phyloP scores from a whole-genome alignment of 176 grass and related monocot genomes.

The maize (Zea mays) region Zm-B73-REFERENCE-NAM-5.0 NC_050105.1:78511501-78512000 shows the following conservation, averaged over 20 bases:
- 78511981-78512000: constrained; percentile 75
- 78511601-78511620: constrained; percentile 64
- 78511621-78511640: constrained; percentile 86
- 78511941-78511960: constrained; percentile 69
- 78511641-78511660: constrained; percentile 74
- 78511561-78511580: constrained; percentile 58
- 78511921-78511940: constrained; percentile 76
- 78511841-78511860: constrained; percentile 78
- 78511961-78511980: constrained; percentile 65
- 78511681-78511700: constrained; percentile 66
- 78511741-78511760: constrained; percentile 90
- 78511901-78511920: constrained; percentile 65
- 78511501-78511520: constrained; percentile 52
- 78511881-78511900: constrained; percentile 81
- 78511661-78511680: constrained; percentile 97
- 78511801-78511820: constrained; percentile 70
- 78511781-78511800: constrained; percentile 83
- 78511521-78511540: constrained; percentile 55
- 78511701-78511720: constrained; percentile 64
- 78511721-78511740: constrained; percentile 87
- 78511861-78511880: constrained; percentile 88
- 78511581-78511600: constrained; percentile 60
- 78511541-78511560: constrained; percentile 37
- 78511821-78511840: constrained; percentile 81
- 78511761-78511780: constrained; percentile 62